Base-by-base conservation (phyloP, 2,329 filamentous ascomycete species). In the Exophiala sideris region DNA sequence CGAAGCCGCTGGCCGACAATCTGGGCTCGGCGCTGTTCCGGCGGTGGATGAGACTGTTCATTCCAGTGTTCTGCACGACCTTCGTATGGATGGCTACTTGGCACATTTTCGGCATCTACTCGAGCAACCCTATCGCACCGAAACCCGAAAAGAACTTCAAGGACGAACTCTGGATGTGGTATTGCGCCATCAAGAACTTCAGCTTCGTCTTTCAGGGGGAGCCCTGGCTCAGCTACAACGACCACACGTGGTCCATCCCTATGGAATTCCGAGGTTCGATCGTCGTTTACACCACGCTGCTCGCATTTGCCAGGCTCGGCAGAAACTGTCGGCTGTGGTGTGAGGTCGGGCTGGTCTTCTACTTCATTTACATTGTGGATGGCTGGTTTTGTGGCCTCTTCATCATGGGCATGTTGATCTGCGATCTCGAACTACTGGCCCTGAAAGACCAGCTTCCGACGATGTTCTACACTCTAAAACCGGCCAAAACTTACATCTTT, bases 341-440 rank as follows among this genome's bases (percentile, higher is more conserved):
- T 63, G 70, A 82, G 60, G 45, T 73, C 1, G 76, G 65, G 1
- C 71, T 88, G n/a, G 76, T 82, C 16, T 73, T 75, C 59, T 88
- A 88, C 68, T 87, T 86, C 64, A 73, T 88, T 64, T 87, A 86
- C 66, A 76, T 88, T 47, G 78, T 78, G 4, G 85, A 88, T 64
- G 84, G 83, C 18, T 82, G 78, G 68, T 82, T 82, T 64, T 80
- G 79, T 60, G 75, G 81, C 16, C 74, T 85, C 67, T 86, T 87
- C 65, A 67, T 78, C 9, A 70, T 75, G 0, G 84, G 84, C 21
- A 82, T 85, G 79, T 67, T 86, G 3, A 73, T 85, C 12, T 79
- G 78, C 66, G 82, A 87, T 56, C 67, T 86, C 34, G 83, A 86
- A 59, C 63, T 82, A 3, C 74, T 85, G 2, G 76, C 79, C 1